Evolutionary conservation across 306 rosid genomes (phyloP), one percentile per base, ranked within the genome.

Genomic region (Cicer pinnatifidum): DNA sequence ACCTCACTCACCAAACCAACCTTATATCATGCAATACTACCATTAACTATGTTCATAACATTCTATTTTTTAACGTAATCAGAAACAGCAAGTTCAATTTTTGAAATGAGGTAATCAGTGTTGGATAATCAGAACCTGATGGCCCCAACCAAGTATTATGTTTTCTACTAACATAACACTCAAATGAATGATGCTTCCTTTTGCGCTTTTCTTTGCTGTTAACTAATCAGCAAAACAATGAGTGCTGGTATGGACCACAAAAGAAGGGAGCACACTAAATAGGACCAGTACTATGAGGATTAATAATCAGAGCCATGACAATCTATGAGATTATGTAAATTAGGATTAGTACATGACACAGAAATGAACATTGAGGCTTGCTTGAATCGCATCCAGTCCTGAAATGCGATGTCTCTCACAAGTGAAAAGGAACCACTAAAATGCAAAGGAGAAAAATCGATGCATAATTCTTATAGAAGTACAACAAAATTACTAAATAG

Each of bases 201-300:
- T 71, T 40, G 77, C 52, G 11, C 56, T 11, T 6, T 50, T 50
- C 39, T 67, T 40, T 59, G 57, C 7, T 15, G 48, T 17, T 20
- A 73, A 73, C 19, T n/a, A 23, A 20, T 35, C n/a, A 57, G 57
- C 71, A 16, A n/a, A 73, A 72, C 3, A 45, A 7, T 45, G 4
- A 13, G 12, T 20, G 46, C 3, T 45, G 54, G 9, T 38, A 11
- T 17, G 68, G 56, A 75, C 72, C 73, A 71, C 65, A 56, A 39
- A 64, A 69, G 10, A 53, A 75, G 33, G 58, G 40, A 17, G 8
- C 63, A 81, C 62, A 19, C 40, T 8, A 69, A 61, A 69, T 37
- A 73, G 84, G 61, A 16, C 62, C 77, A 63, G 81, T 72, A 75
- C 60, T 73, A 69, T 51, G 73, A 41, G 62, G 68, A 69, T 51